These are phyloP conservation scores for Coelastrella sp. DNA, from an alignment of 139 green algal species.

Conservation along the genomic window DNA sequence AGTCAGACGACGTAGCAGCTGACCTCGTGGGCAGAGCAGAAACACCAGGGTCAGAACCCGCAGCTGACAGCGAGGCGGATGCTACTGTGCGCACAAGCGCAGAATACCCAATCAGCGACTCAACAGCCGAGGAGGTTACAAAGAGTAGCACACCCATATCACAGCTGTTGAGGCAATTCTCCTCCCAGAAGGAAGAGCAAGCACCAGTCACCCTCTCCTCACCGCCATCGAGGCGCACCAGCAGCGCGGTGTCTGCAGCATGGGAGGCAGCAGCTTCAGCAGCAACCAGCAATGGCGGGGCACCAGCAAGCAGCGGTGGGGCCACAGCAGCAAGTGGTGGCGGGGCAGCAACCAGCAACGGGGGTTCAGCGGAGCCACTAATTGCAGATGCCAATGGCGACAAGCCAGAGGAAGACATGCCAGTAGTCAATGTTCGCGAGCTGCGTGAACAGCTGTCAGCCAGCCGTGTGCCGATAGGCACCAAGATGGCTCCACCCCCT, in stretches of 20 bases:
- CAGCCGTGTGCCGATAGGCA: not conserved
- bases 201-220: not conserved
- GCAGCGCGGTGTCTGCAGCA: not conserved
- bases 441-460: conserved; percentile 39
- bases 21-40: not conserved
- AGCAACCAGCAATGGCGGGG: not conserved
- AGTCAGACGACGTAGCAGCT: too few relatives aligned
- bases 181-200: not conserved
- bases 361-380: too few relatives aligned
- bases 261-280: not conserved
- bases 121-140: not conserved
- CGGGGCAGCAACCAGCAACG: too few relatives aligned
- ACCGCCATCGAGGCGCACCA: not conserved
- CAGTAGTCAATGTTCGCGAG: conserved; percentile 1
- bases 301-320: not conserved
- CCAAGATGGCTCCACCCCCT: not conserved
- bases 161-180: not conserved
- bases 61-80: not conserved
- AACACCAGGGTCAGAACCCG: not conserved
- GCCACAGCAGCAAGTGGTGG: not conserved
- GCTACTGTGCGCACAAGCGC: not conserved
- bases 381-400: not conserved
- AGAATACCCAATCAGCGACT: not conserved
- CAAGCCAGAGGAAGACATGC: not conserved
- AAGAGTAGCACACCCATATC: not conserved